Percentiles rank a stretch among this genome's conserved stretches.
phyloP scores from a whole-genome alignment of 148 eudicot genomes.

The Rhododendron simsii region DNA sequence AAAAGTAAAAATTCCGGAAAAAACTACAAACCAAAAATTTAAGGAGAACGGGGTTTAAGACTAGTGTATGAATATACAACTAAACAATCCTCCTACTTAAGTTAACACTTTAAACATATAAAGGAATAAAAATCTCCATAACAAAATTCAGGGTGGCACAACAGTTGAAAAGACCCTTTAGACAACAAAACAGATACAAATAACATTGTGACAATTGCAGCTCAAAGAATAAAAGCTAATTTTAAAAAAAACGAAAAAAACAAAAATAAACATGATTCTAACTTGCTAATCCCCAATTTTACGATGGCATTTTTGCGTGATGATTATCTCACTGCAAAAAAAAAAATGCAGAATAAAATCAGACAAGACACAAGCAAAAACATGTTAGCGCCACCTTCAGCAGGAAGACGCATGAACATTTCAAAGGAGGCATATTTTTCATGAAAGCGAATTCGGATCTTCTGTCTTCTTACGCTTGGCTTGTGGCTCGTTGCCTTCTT shows the following conservation, averaged over 20 bases:
- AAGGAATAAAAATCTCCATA: too few species aligned
- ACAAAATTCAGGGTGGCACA: neutral
- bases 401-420: neutral
- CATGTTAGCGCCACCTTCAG: constrained; percentile 2
- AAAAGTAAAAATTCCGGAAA: too few species aligned
- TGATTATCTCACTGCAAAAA: constrained; percentile 27
- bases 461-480: constrained; percentile 82
- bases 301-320: neutral
- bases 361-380: neutral
- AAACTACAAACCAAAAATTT: too few species aligned
- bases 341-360: constrained; percentile 23
- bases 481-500: constrained; percentile 54
- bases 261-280: neutral
- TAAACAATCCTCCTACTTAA: neutral
- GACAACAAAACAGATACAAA: neutral
- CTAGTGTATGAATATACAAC: neutral
- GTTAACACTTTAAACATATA: neutral
- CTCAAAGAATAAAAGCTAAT: neutral
- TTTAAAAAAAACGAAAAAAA: neutral
- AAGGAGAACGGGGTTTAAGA: neutral
- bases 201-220: neutral
- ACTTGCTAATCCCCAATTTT: constrained; percentile 8
- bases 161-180: neutral
- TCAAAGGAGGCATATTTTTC: constrained; percentile 8
- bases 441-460: constrained; percentile 39